Evolutionary conservation across 1,139 yeast genomes (phyloP), one percentile per base, ranked within the genome.

Genomic region (Taiozyma onychis): DNA sequence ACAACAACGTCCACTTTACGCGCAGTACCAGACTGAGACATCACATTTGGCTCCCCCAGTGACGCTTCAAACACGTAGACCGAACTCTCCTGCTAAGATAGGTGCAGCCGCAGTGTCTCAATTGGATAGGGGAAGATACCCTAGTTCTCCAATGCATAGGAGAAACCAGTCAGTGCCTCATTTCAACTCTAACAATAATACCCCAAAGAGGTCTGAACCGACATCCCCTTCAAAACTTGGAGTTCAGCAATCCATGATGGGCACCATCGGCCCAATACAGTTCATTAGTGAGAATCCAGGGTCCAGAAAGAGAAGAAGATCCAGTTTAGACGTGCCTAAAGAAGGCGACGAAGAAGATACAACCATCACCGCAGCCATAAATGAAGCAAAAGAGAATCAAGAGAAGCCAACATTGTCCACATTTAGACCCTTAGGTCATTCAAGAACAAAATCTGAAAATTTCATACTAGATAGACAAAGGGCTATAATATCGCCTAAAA

Each of bases 21-120:
- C 41, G 14, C 39, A 41, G 14, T 28, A 14, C 13, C 46, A 46
- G 28, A 34, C 32, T 14, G 45, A 44, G 32, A n/a, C 39, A 44
- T 14, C 48, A 46, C n/a, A 51, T 43, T 44, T 57, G 10, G 61
- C 58, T 2, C 61, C 62, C 9, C 61, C 62, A 18, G 54, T 55
- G 7, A 26, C 51, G 26, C 48, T 55, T 37, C 52, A 45, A 11
- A 13, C 39, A 4, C 39, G 56, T 24, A 52, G 83, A 54, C 78
- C 81, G 35, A 65, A 77, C 28, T 84, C 89, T 2, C 91, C 91
- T 0, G 87, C 89, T 0, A 81, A 82, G 59, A 73, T 83, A 11
- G 90, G 90, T 1, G 89, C 89, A 1, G 80, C 77, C 26, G 88
- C 89, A 0, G 87, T 84, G 1, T 85, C 88, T 2, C 76, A 76